Conservation (phyloP, 2,329 filamentous ascomycete genomes). For the Penicillium oxalicum region DNA sequence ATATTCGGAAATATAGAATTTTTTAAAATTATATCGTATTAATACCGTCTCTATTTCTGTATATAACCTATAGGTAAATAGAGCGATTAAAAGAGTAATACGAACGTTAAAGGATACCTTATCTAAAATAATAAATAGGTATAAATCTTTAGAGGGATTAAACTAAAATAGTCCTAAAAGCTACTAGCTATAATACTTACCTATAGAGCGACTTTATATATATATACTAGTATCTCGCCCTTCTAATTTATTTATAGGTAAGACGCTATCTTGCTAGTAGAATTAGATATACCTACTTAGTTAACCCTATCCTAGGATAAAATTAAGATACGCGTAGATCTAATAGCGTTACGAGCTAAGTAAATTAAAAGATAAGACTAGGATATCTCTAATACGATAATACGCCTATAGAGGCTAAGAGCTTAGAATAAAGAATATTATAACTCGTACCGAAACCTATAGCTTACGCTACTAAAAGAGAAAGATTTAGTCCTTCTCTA, state of each 20-base stretch:
- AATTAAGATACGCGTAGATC: not conserved
- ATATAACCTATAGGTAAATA: not conserved
- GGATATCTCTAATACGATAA: not conserved
- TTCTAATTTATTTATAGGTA: too few relatives aligned
- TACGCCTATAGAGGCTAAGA: not conserved
- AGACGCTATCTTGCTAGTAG: too few relatives aligned
- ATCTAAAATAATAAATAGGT: too few relatives aligned
- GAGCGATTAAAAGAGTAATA: not conserved
- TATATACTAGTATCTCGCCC: too few relatives aligned
- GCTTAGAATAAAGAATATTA: too few relatives aligned
- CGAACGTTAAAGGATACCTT: not conserved
- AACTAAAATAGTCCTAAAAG: too few relatives aligned
- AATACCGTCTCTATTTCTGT: not conserved
- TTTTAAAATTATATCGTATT: not conserved
- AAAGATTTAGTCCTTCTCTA: too few relatives aligned
- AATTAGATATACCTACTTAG: not conserved
- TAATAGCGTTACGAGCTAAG: not conserved
- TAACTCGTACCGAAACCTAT: too few relatives aligned
- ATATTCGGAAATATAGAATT: not conserved
- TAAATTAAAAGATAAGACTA: not conserved
- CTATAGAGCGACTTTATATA: too few relatives aligned
- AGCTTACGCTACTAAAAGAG: too few relatives aligned
- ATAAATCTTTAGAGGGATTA: not conserved
- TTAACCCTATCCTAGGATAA: not conserved
- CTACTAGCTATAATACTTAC: too few relatives aligned